These are phyloP conservation scores for Alternaria rosae DNA, from an alignment of 2,329 filamentous ascomycete species.

Conservation along the genomic window DNA sequence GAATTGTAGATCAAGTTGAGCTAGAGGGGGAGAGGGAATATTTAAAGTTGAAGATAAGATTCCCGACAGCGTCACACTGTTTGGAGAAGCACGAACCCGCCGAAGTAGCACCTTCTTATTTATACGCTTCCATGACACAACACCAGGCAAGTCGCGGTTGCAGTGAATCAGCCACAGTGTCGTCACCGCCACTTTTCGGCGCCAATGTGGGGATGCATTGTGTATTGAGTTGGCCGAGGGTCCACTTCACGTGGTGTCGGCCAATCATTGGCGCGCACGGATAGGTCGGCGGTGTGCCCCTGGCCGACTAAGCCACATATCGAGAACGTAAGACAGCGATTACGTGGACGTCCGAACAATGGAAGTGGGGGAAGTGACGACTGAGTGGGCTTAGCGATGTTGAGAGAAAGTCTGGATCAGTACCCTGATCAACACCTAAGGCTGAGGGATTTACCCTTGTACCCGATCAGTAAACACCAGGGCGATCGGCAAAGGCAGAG, in stretches of 20 bases:
- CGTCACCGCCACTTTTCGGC: conserved; percentile 14
- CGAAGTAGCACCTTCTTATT: conserved; percentile 5
- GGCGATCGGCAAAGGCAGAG: background rate
- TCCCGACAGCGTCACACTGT: background rate
- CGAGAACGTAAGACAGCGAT: background rate
- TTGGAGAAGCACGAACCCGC: background rate
- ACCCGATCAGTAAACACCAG: background rate
- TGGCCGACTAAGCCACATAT: conserved; percentile 2
- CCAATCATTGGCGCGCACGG: conserved; percentile 9
- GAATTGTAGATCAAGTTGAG: background rate
- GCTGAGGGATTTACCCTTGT: background rate
- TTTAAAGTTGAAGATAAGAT: background rate
- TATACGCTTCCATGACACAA: background rate
- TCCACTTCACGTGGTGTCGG: background rate
- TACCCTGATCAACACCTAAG: background rate
- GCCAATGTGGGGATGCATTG: background rate
- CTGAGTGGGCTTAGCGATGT: background rate
- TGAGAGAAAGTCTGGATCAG: background rate
- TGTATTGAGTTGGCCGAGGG: conserved; percentile 4
- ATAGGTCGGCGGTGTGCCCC: background rate
- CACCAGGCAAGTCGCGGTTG: background rate
- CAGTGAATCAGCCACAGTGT: conserved; percentile 6
- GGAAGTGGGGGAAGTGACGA: background rate
- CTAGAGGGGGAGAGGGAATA: background rate
- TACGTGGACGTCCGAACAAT: conserved; percentile 3